Conservation (phyloP, 306 rosid species). For the Vachellia pachyceras region DNA sequence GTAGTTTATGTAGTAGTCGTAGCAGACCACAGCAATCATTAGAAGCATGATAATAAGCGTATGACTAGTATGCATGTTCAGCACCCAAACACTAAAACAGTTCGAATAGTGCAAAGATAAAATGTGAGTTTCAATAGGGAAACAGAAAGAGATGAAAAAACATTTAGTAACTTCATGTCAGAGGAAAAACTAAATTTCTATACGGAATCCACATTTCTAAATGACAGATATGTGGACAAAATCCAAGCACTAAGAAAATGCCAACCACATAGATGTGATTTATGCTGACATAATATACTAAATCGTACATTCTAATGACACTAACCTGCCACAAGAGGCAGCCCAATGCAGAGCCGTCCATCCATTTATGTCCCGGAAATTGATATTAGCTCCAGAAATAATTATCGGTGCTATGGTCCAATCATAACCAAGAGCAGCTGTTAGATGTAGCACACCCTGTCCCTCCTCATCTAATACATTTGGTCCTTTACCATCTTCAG, state of each 20-base stretch:
- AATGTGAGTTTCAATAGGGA: not conserved
- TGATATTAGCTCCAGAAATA: slow-evolving; percentile 76
- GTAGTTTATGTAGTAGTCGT: not conserved
- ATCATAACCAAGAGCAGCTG: slow-evolving; percentile 82
- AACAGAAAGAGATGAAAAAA: slow-evolving; percentile 27
- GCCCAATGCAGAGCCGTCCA: slow-evolving; percentile 98
- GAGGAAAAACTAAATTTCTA: slow-evolving; percentile 19
- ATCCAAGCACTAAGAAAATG: slow-evolving; percentile 4
- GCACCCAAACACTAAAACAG: slow-evolving; percentile 17
- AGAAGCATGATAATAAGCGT: slow-evolving; percentile 16
- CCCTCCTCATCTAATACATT: slow-evolving; percentile 71
- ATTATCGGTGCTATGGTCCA: slow-evolving; percentile 82
- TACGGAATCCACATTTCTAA: slow-evolving; percentile 13
- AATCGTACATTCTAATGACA: slow-evolving; percentile 14
- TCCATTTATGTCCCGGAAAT: slow-evolving; percentile 86
- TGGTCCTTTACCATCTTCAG: slow-evolving; percentile 85
- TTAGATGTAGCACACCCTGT: slow-evolving; percentile 80
- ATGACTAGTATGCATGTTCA: slow-evolving; percentile 24
- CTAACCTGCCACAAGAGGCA: slow-evolving; percentile 85
- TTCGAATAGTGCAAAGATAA: slow-evolving; percentile 9
- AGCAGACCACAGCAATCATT: slow-evolving; percentile 22
- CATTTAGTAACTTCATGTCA: slow-evolving; percentile 19
- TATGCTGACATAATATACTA: slow-evolving; percentile 16
- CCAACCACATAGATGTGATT: slow-evolving; percentile 29
- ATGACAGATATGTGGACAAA: not conserved